A percentile compares a stretch with the other conserved stretches of the same genome.
phyloP scores from a whole-genome alignment of 176 grass and related monocot genomes.

The Eragrostis curvula region DNA sequence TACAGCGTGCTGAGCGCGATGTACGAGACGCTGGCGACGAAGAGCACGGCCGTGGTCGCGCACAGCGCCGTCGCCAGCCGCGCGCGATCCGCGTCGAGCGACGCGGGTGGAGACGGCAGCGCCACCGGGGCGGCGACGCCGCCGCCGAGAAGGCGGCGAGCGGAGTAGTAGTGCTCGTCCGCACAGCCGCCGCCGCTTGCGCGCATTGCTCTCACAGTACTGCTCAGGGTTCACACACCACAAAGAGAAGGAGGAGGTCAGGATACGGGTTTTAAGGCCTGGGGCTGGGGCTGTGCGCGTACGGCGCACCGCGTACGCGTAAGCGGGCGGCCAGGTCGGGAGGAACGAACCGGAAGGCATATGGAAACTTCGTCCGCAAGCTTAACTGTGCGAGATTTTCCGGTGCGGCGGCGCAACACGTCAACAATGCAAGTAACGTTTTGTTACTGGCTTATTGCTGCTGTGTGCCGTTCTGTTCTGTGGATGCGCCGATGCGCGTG shows the following conservation, averaged over 20 bases:
- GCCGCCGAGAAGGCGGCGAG: neutral
- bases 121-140: no score
- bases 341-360: neutral
- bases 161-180: neutral
- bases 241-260: neutral
- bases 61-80: conserved; percentile 23
- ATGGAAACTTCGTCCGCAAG: neutral
- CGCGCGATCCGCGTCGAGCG: conserved; percentile 23
- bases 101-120: neutral
- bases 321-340: neutral
- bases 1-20: conserved; percentile 30
- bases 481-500: no score
- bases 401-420: no score
- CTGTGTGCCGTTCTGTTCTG: no score
- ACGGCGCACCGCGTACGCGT: neutral
- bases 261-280: neutral
- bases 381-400: neutral
- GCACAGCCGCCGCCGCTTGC: neutral
- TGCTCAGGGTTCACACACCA: no score
- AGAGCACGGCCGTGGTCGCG: conserved; percentile 18
- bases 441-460: no score
- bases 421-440: no score
- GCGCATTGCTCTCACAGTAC: conserved; percentile 7
- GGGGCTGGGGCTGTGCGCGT: neutral
- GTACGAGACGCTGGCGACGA: conserved; percentile 32